Percentiles rank a stretch among this genome's conserved stretches.
Conservation (phyloP, 768 basidiomycete species). For the Phallus indusiatus region DNA sequence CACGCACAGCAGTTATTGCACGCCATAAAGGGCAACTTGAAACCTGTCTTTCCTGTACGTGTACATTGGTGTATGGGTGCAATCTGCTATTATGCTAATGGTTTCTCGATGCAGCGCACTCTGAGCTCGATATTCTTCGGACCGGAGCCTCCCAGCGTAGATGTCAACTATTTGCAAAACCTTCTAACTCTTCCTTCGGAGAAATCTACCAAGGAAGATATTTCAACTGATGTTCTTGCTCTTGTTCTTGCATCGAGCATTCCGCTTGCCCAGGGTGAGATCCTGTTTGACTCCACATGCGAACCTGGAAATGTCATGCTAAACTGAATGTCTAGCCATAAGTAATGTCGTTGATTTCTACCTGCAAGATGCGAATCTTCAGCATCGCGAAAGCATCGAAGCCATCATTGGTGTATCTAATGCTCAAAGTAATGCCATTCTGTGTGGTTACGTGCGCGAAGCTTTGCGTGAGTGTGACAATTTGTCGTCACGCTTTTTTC, state of each 20-base stretch:
- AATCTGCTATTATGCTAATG: slow-evolving; percentile 10
- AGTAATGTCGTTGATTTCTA: slow-evolving; percentile 60
- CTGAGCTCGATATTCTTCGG: not conserved
- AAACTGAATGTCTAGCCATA: slow-evolving; percentile 32
- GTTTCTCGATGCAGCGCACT: not conserved
- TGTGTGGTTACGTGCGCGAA: slow-evolving; percentile 56
- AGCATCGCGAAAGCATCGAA: slow-evolving; percentile 16
- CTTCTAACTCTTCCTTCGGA: slow-evolving; percentile 43
- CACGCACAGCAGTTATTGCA: slow-evolving; percentile 45
- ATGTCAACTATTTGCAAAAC: slow-evolving; percentile 45
- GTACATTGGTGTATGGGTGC: slow-evolving; percentile 24
- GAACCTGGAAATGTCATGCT: not conserved
- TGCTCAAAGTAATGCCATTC: slow-evolving; percentile 25
- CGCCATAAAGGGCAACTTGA: slow-evolving; percentile 46
- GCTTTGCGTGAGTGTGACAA: slow-evolving; percentile 50
- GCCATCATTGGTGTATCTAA: slow-evolving; percentile 22
- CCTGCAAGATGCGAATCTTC: slow-evolving; percentile 34
- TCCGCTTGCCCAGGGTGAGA: slow-evolving; percentile 59
- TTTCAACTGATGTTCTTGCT: slow-evolving; percentile 63
- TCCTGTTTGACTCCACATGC: not conserved
- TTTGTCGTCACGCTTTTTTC: not conserved
- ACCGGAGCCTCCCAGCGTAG: slow-evolving; percentile 18
- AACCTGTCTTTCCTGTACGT: slow-evolving; percentile 30
- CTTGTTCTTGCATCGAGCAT: slow-evolving; percentile 58
- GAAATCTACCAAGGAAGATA: slow-evolving; percentile 41